Conservation (phyloP, 2,329 filamentous ascomycete genomes). For the Pseudocercospora vitis region DNA sequence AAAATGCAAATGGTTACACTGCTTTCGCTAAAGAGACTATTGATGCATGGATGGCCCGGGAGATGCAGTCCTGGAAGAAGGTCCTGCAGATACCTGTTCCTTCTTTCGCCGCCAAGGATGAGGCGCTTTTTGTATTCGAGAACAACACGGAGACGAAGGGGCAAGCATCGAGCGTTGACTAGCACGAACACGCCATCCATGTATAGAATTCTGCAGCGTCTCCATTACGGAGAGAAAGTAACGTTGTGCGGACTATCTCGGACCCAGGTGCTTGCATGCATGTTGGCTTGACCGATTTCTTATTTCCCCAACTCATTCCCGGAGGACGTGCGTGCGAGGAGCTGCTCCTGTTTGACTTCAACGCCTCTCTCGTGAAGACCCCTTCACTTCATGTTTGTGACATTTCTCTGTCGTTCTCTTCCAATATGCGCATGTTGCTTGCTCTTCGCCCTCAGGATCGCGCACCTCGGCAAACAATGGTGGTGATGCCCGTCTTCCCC, state of each 20-base stretch:
- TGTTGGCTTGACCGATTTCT: not conserved
- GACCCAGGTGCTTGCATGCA: not conserved
- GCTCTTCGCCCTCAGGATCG: not conserved
- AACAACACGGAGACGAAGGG: slow-evolving; percentile 21
- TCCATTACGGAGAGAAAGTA: too few species aligned
- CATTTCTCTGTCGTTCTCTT: not conserved
- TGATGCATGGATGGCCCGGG: slow-evolving; percentile 64
- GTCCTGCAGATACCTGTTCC: slow-evolving; percentile 66
- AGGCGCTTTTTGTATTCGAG: slow-evolving; percentile 68
- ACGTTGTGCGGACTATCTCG: too few species aligned
- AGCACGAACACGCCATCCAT: too few species aligned
- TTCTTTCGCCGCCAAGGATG: slow-evolving; percentile 75
- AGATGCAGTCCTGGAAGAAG: slow-evolving; percentile 59
- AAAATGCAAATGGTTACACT: slow-evolving; percentile 73
- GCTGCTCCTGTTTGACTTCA: too few species aligned
- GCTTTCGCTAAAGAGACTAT: slow-evolving; percentile 64
- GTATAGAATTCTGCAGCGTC: too few species aligned
- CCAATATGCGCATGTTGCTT: not conserved
- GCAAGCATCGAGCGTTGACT: not conserved
- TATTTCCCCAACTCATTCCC: not conserved
- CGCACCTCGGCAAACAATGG: slow-evolving; percentile 9
- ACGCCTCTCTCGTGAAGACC: too few species aligned
- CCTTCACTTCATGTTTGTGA: too few species aligned
- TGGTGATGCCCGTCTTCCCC: not conserved
- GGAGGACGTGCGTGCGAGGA: too few species aligned